These are phyloP conservation scores for Yamadazyma atmosphaerica DNA, from an alignment of 1,139 yeast genomes.

Conservation along the genomic window DNA sequence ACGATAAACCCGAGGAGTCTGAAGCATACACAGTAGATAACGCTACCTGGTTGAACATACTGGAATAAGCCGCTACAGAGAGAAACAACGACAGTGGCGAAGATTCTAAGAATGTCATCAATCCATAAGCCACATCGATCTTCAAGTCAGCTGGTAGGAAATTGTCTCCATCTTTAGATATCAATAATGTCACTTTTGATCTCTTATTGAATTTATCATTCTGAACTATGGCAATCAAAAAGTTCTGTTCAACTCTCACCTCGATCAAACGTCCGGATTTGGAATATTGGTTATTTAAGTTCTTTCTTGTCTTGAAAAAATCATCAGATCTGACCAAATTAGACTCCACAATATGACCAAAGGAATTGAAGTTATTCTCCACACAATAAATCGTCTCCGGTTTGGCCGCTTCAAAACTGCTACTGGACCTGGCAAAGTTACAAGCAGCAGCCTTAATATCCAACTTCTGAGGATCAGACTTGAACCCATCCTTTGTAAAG, in stretches of 20 bases:
- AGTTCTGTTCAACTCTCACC: slow-evolving; percentile 50
- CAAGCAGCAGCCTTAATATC: slow-evolving; percentile 42
- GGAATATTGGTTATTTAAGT: slow-evolving; percentile 21
- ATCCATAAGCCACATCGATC: slow-evolving; percentile 43
- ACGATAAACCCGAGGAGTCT: slow-evolving; percentile 63
- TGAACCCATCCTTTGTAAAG: slow-evolving; percentile 57
- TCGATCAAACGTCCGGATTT: slow-evolving; percentile 46
- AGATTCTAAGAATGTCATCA: slow-evolving; percentile 55
- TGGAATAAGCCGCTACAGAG: slow-evolving; percentile 33
- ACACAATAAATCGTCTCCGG: slow-evolving; percentile 54
- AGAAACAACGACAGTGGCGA: slow-evolving; percentile 57
- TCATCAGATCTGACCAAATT: slow-evolving; percentile 50
- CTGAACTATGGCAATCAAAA: slow-evolving; percentile 52
- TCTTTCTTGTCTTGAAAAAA: slow-evolving; percentile 45
- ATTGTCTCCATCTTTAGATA: slow-evolving; percentile 56
- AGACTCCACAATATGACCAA: slow-evolving; percentile 45
- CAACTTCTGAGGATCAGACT: slow-evolving; percentile 38
- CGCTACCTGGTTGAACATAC: slow-evolving; percentile 14
- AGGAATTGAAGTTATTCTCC: slow-evolving; percentile 39
- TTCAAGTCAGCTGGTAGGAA: slow-evolving; percentile 57
- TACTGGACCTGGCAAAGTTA: slow-evolving; percentile 49
- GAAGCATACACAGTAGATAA: slow-evolving; percentile 53
- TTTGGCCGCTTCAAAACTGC: slow-evolving; percentile 37
- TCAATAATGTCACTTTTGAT: slow-evolving; percentile 48
- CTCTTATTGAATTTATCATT: slow-evolving; percentile 45